phyloP scores from a whole-genome alignment of 345 rosid species.

The Acer campestre region DNA sequence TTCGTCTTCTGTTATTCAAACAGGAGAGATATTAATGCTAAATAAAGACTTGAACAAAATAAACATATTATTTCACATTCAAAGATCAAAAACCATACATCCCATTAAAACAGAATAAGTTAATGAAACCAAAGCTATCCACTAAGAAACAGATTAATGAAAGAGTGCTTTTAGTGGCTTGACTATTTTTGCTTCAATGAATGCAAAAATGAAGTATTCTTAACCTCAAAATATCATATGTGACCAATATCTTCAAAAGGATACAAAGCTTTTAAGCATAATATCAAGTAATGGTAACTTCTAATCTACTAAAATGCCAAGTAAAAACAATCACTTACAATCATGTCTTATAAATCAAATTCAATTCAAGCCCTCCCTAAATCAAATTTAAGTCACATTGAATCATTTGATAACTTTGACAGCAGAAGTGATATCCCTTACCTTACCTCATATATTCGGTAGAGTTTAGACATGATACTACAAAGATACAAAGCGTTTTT shows the following conservation, averaged over 20 bases:
- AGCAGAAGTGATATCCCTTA: no score
- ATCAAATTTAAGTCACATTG: background rate
- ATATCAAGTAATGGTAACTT: background rate
- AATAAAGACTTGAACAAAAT: background rate
- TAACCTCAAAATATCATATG: background rate
- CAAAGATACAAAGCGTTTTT: background rate
- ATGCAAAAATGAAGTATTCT: background rate
- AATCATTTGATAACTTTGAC: background rate
- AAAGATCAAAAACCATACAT: background rate
- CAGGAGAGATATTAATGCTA: background rate
- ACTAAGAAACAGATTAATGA: background rate
- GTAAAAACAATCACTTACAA: background rate
- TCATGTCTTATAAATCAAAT: background rate
- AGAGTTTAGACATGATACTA: background rate
- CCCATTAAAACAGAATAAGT: background rate
- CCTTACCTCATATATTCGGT: background rate
- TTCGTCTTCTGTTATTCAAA: conserved; percentile 51
- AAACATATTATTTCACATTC: background rate
- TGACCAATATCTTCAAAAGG: background rate
- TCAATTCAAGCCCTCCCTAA: background rate
- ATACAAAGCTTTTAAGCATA: no score
- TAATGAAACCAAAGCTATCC: background rate
- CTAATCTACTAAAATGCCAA: background rate
- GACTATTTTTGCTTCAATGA: background rate
- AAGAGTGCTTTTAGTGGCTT: background rate